Evolutionary conservation across 1,284 basidiomycete species (phyloP).

Genomic region (Exobasidium cylindrosporum): DNA sequence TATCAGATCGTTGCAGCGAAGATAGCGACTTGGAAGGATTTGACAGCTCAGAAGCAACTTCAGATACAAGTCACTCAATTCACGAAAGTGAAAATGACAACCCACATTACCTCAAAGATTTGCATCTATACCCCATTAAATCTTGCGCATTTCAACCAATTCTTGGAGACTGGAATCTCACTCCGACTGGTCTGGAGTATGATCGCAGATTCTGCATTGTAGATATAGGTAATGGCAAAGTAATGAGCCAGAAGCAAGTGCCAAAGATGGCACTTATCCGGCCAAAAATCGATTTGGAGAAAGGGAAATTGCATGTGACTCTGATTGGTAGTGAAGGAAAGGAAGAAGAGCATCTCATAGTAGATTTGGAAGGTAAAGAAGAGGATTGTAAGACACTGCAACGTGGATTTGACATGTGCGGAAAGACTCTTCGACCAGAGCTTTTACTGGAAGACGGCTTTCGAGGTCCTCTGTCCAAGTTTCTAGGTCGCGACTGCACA

Average conservation of each 20-base stretch:
- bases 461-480: conserved; percentile 20
- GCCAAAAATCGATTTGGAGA: conserved; percentile 21
- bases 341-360: conserved; percentile 17
- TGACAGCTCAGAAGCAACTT: not conserved
- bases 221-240: conserved; percentile 28
- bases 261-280: conserved; percentile 37
- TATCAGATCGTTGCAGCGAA: conserved; percentile 14
- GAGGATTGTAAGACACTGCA: not conserved
- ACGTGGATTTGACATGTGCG: conserved; percentile 21
- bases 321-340: conserved; percentile 10
- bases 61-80: conserved; percentile 1
- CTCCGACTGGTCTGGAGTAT: conserved; percentile 27
- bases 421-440: conserved; percentile 18
- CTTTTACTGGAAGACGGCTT: conserved; percentile 21
- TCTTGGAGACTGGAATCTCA: conserved; percentile 24
- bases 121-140: conserved; percentile 36
- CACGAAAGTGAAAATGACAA: not conserved
- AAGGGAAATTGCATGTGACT: conserved; percentile 17
- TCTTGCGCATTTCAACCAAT: conserved; percentile 34
- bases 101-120: not conserved
- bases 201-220: conserved; percentile 42
- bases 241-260: conserved; percentile 32
- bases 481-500: conserved; percentile 31
- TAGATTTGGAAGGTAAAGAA: conserved; percentile 17
- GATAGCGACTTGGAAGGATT: conserved; percentile 4